Evolutionary conservation across 2,329 filamentous ascomycete genomes (phyloP).

Genomic region (Amphichorda felina): DNA sequence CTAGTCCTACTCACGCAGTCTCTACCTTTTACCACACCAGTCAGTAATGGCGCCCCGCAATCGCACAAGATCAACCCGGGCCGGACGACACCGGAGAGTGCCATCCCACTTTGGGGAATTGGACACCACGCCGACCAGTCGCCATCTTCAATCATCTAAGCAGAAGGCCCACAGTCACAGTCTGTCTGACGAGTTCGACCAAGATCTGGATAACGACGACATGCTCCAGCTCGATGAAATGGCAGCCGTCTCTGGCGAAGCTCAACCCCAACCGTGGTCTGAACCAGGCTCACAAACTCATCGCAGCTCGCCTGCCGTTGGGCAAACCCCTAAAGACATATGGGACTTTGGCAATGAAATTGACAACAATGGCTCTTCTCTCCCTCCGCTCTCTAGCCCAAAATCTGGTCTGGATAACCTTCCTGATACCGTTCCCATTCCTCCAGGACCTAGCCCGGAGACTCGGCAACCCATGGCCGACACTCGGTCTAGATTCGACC

Average conservation of each 20-base stretch:
- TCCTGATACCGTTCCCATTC: conserved; percentile 1
- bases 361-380: conserved; percentile 3
- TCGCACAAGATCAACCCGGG: background rate
- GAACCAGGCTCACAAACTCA: conserved; percentile 12
- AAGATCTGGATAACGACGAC: conserved; percentile 12
- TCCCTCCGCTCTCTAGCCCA: conserved; percentile 3
- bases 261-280: conserved; percentile 13
- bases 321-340: conserved; percentile 4
- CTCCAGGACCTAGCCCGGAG: background rate
- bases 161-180: too few species aligned
- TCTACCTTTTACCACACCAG: too few species aligned
- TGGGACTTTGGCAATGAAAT: conserved; percentile 8
- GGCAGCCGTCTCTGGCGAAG: conserved; percentile 1
- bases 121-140: conserved; percentile 20
- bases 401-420: conserved; percentile 2
- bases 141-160: conserved; percentile 6
- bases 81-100: conserved; percentile 2
- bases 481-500: conserved; percentile 6
- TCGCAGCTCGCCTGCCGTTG: conserved; percentile 16
- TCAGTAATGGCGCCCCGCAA: too few species aligned
- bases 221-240: conserved; percentile 10
- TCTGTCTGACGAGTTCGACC: conserved; percentile 9
- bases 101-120: conserved; percentile 15
- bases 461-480: background rate
- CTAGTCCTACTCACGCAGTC: too few species aligned